phyloP scores from a whole-genome alignment of 257 asterid species.

The Gardenia jasminoides region DNA sequence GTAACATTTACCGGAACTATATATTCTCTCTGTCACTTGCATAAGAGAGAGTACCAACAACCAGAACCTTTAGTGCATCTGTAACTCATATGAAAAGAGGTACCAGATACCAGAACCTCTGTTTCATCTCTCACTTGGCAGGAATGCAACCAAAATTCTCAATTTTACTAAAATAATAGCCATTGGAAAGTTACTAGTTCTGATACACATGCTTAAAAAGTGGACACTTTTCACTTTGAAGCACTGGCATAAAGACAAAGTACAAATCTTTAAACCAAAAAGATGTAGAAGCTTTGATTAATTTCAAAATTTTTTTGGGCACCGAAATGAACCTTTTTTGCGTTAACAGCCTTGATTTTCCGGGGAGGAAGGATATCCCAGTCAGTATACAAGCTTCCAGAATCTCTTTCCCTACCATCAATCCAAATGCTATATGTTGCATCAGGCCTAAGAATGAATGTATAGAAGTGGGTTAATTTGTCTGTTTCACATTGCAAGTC shows the following conservation, averaged over 20 bases:
- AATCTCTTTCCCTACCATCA: constrained; percentile 85
- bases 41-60: not conserved
- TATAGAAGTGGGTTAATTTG: constrained; percentile 83
- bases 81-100: not conserved
- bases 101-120: not conserved
- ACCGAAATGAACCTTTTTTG: constrained; percentile 58
- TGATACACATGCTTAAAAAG: not conserved
- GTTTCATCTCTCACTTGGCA: not conserved
- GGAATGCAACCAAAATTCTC: not conserved
- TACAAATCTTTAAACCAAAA: not conserved
- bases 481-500: constrained; percentile 91
- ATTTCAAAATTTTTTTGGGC: not conserved
- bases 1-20: not conserved
- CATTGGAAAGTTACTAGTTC: not conserved
- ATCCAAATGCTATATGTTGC: constrained; percentile 73
- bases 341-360: constrained; percentile 66
- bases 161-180: not conserved
- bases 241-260: not conserved
- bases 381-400: constrained; percentile 91
- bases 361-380: constrained; percentile 94
- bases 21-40: not conserved
- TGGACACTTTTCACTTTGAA: not conserved
- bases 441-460: constrained; percentile 90
- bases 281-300: not conserved
- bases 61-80: not conserved